Base-by-base conservation (phyloP, 106 monocot genomes). In the Platanthera guangdongensis region DNA sequence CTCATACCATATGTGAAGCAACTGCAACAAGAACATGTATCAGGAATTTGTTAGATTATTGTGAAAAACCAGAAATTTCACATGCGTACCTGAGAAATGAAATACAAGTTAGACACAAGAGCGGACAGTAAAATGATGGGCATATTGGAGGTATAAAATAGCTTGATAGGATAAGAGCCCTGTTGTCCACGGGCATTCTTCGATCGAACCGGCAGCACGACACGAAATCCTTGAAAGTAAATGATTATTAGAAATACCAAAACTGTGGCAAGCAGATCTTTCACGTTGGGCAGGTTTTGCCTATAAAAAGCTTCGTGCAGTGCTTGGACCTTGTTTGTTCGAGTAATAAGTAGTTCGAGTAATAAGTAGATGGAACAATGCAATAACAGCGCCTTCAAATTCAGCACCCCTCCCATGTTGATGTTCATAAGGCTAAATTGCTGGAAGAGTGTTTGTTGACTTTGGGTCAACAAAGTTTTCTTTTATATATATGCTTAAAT, bases 351-450 rank as follows among this genome's bases (percentile, higher is more conserved):
- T 18, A 85, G 68, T n/a, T n/a, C n/a, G n/a, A n/a, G n/a, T n/a
- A n/a, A n/a, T n/a, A n/a, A n/a, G n/a, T n/a, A n/a, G n/a, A 79
- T 85, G 85, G 57, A 84, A 84, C 47, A 85, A 79, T 32, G 85
- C 81, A 73, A 85, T 81, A 75, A 85, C 85, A 76, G 85, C 85
- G 19, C 85, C 85, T 75, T 85, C 85, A 73, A 85, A 82, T 78
- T 85, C 85, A 63, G 81, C 85, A 75, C 85, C 81, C 10, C 81
- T 81, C 9, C 85, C 85, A 64, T 76, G 76, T 85, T 85, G 25
- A 85, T 85, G 51, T 79, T 81, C 28, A 81, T 85, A 19, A 81
- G 85, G 76, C 81, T 81, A 50, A 82, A 85, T 51, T n/a, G n/a
- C n/a, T n/a, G n/a, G n/a, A n/a, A n/a, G n/a, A n/a, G n/a, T n/a